A percentile compares a stretch with the other conserved stretches of the same genome.
phyloP scores from a whole-genome alignment of 345 rosid species.

The Cochlearia excelsa region DNA sequence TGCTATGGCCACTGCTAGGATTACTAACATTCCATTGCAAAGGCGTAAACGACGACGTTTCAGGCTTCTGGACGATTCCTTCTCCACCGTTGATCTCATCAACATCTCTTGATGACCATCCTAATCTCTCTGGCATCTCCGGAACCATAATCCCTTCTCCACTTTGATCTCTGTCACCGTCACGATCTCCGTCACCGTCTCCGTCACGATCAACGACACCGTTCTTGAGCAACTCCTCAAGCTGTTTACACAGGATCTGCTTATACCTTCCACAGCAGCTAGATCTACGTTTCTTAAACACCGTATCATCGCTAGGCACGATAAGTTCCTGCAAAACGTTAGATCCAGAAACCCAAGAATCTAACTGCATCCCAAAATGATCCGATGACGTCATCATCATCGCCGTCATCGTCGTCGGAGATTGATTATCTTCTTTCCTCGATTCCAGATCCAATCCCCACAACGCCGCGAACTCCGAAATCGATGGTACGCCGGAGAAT shows the following conservation, averaged over 20 bases:
- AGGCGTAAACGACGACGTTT: too few species aligned
- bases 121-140: too few species aligned
- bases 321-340: conserved; percentile 13
- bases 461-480: conserved; percentile 50
- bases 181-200: conserved; percentile 1
- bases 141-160: conserved; percentile 11
- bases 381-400: conserved; percentile 27
- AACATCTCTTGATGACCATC: too few species aligned
- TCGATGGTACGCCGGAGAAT: conserved; percentile 67
- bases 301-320: conserved; percentile 9
- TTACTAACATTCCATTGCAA: too few species aligned
- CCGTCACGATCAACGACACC: neutral
- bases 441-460: conserved; percentile 57
- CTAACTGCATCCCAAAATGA: conserved; percentile 24
- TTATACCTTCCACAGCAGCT: conserved; percentile 17
- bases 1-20: too few species aligned
- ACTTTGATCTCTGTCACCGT: conserved; percentile 15
- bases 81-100: too few species aligned
- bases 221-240: conserved; percentile 15
- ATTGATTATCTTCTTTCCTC: conserved; percentile 28
- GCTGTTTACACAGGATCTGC: conserved; percentile 15
- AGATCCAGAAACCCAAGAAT: conserved; percentile 20
- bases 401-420: neutral
- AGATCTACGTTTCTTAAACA: conserved; percentile 4
- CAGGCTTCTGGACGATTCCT: too few species aligned